Conservation (phyloP, 108 stramenopile genomes). For the Pseudonitzschia multistriata region DNA sequence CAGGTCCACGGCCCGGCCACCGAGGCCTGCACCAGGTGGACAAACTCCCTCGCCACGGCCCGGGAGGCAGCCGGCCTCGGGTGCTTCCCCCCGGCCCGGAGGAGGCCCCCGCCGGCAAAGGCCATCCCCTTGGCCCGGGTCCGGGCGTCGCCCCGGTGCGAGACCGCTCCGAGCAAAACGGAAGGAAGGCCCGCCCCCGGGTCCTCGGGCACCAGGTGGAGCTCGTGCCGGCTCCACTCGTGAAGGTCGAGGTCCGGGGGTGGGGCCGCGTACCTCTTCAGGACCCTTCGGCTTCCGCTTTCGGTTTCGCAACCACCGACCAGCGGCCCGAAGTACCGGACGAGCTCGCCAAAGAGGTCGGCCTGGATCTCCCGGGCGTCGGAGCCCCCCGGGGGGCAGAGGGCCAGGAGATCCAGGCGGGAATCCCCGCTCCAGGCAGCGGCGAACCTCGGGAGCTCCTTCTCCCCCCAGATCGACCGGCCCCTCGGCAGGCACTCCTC, state of each 20-base stretch:
- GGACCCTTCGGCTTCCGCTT: neutral
- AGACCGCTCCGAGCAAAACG: conserved; percentile 24
- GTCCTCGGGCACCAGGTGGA: neutral
- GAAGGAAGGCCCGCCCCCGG: neutral
- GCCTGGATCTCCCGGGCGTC: conserved; percentile 27
- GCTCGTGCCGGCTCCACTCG: conserved; percentile 24
- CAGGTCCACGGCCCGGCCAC: conserved; percentile 3
- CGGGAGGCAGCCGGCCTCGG: neutral
- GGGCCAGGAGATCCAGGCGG: conserved; percentile 19
- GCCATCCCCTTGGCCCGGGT: conserved; percentile 21
- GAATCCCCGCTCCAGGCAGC: neutral
- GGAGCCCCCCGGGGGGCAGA: conserved; percentile 13
- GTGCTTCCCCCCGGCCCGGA: conserved; percentile 3
- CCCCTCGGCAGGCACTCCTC: conserved; percentile 8
- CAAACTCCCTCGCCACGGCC: neutral
- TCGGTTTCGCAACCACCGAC: neutral
- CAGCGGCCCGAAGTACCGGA: conserved; percentile 10
- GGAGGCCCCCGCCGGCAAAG: conserved; percentile 31
- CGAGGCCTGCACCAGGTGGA: conserved; percentile 12
- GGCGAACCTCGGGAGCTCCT: conserved; percentile 20
- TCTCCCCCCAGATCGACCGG: conserved; percentile 31
- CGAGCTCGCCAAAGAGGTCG: conserved; percentile 16
- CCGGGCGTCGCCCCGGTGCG: conserved; percentile 30
- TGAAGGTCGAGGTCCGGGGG: conserved; percentile 16
- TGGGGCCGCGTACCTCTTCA: neutral